phyloP scores from a whole-genome alignment of 2,329 filamentous ascomycete species.

The Aspergillus brasiliensis region DNA sequence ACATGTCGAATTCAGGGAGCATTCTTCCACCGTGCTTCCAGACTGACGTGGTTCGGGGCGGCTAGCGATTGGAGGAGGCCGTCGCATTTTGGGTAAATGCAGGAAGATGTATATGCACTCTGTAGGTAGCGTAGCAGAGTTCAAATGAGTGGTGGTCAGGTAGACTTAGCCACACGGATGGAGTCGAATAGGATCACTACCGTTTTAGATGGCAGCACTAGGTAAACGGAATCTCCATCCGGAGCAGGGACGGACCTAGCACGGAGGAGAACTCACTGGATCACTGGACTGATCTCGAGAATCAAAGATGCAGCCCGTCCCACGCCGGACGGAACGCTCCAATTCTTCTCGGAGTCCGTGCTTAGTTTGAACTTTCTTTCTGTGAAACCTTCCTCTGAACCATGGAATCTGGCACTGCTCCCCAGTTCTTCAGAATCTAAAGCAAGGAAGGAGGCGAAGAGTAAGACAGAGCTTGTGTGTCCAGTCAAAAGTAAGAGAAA shows the following conservation, averaged over 20 bases:
- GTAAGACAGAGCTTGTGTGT: not conserved
- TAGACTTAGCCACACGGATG: not conserved
- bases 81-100: constrained; percentile 11
- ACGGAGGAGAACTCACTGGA: not conserved
- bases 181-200: not conserved
- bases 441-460: not conserved
- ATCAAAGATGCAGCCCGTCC: not conserved
- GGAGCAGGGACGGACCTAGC: not conserved
- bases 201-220: not conserved
- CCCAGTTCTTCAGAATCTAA: not conserved
- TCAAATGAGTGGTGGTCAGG: not conserved
- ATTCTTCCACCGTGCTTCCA: constrained; percentile 16
- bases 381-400: not conserved
- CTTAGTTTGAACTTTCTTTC: not conserved
- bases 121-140: not conserved
- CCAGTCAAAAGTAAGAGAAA: not conserved
- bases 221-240: not conserved
- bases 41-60: constrained; percentile 16
- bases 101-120: constrained; percentile 10
- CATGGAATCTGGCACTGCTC: not conserved
- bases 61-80: constrained; percentile 25
- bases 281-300: not conserved
- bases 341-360: not conserved
- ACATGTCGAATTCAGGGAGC: constrained; percentile 14
- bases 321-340: not conserved